Evolutionary conservation across 1,284 basidiomycete species (phyloP), one percentile per base, ranked within the genome.

Genomic region (Sanghuangporus baumii): DNA sequence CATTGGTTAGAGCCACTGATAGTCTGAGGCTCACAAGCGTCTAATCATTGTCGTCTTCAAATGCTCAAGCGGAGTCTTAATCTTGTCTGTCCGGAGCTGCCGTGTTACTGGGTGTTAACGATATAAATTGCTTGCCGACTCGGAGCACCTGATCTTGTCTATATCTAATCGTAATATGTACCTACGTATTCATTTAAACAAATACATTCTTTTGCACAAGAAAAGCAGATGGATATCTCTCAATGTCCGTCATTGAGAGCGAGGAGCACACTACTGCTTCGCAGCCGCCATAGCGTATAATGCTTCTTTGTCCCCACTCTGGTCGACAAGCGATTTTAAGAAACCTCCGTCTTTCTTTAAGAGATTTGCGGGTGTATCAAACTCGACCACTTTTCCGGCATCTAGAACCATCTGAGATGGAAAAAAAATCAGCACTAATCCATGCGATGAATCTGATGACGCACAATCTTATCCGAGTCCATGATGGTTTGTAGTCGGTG

Each of bases 401-500:
- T 78, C 75, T 2, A 78, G 69, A 7, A 77, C 70, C 69, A 74
- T 74, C 73, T 73, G 36, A 12, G 20, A 26, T 11, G 40, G 36
- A 6, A 59, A 47, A 31, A 9, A 26, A 16, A 36, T 34, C 38
- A 46, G n/a, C 16, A n/a, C 6, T 52, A 41, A 5, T 14, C 54
- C 26, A 23, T 37, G 34, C 23, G 36, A 11, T 36, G 47, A 52
- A 16, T 40, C 14, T 3, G 14, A 26, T 38, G 16, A 66, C 74
- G 52, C 57, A 75, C 76, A 54, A 78, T 75, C 68, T 81, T 78
- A 69, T 88, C 85, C 63, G 86, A 87, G 68, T 88, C 85, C 65
- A 88, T 87, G 46, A 88, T 83, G 1, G 86, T 88, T 38, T 87
- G 80, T 61, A 88, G 73, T 9, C 87, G 80, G 72, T 89, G 87